Conservation (phyloP, 257 asterid genomes). For the Solanum gracilifrons region DNA sequence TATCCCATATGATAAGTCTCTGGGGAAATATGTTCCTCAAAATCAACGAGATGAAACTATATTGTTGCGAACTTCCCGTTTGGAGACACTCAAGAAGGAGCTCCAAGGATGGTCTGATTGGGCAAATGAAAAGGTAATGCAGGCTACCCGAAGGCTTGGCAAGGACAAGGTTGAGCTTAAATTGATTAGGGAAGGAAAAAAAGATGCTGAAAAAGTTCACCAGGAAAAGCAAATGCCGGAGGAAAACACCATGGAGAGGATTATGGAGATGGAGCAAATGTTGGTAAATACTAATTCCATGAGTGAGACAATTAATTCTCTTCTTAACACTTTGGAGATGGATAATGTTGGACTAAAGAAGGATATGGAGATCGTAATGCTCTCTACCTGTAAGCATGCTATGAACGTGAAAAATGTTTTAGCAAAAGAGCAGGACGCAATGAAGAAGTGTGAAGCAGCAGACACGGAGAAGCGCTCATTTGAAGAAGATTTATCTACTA, state of each 20-base stretch:
- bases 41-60: constrained; percentile 44
- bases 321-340: constrained; percentile 28
- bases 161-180: constrained; percentile 56
- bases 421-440: constrained; percentile 38
- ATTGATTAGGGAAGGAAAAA: constrained; percentile 60
- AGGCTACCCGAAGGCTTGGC: constrained; percentile 50
- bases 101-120: constrained; percentile 50
- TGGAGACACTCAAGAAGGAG: constrained; percentile 36
- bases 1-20: constrained; percentile 42
- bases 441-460: constrained; percentile 31
- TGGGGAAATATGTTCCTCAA: constrained; percentile 28
- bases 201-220: constrained; percentile 35
- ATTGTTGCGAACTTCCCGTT: constrained; percentile 21
- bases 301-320: constrained; percentile 26
- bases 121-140: constrained; percentile 66
- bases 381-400: constrained; percentile 14
- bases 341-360: constrained; percentile 31
- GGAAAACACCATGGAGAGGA: constrained; percentile 46
- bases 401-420: constrained; percentile 26
- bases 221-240: constrained; percentile 50
- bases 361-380: constrained; percentile 35
- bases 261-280: constrained; percentile 54
- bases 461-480: constrained; percentile 29
- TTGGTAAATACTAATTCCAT: constrained; percentile 31
- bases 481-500: constrained; percentile 23